phyloP scores from a whole-genome alignment of 2,329 filamentous ascomycete genomes.

The Coniochaeta sp. region DNA sequence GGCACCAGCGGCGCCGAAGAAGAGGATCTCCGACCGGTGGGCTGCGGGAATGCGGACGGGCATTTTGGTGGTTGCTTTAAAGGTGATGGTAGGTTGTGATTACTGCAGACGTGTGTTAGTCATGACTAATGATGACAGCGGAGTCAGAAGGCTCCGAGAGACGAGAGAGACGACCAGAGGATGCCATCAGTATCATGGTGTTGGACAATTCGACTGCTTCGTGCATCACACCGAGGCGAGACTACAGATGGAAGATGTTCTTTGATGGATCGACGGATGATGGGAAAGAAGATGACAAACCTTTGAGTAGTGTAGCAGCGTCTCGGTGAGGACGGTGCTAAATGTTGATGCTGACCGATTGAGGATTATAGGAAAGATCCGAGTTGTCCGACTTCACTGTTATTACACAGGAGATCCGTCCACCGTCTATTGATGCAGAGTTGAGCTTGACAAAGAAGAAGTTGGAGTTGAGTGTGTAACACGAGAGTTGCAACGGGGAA shows the following conservation, averaged over 20 bases:
- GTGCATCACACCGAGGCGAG: not conserved
- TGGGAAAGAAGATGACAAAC: not conserved
- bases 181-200: not conserved
- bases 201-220: not conserved
- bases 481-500: not conserved
- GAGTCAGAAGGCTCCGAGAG: too few species aligned
- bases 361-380: not conserved
- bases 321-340: not conserved
- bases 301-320: not conserved
- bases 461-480: not conserved
- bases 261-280: not conserved
- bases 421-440: not conserved
- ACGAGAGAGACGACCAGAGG: not conserved
- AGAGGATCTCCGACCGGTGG: conserved; percentile 39
- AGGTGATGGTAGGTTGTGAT: conserved; percentile 3
- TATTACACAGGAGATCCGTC: not conserved
- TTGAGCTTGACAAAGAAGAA: not conserved
- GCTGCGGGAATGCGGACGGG: conserved; percentile 43
- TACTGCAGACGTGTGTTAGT: not conserved
- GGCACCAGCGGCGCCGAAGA: conserved; percentile 46
- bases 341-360: not conserved
- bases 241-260: not conserved
- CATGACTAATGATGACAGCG: too few species aligned
- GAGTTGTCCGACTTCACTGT: not conserved
- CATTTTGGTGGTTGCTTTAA: conserved; percentile 29